phyloP scores from a whole-genome alignment of 1,284 basidiomycete genomes.

The Violaceomyces palustris region DNA sequence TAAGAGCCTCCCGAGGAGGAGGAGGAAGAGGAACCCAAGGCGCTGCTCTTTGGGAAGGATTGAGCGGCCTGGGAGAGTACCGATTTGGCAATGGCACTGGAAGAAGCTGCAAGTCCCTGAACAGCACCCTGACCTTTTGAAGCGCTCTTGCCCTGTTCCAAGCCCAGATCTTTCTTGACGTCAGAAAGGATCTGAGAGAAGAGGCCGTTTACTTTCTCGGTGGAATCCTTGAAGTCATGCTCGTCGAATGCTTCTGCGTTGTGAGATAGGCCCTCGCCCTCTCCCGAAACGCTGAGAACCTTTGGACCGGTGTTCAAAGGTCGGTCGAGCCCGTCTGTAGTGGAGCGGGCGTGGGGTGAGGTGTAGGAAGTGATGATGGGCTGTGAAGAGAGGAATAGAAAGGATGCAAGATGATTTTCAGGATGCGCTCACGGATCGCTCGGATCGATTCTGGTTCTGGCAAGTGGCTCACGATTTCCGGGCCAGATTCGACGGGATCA shows the following conservation, averaged over 20 bases:
- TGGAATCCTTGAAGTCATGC: neutral
- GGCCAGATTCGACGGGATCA: conserved; percentile 20
- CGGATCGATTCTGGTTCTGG: too few species aligned
- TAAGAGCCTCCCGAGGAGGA: conserved; percentile 5
- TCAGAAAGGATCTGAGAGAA: conserved; percentile 23
- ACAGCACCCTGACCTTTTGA: neutral
- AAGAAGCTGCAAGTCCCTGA: too few species aligned
- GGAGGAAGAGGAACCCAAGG: conserved; percentile 6
- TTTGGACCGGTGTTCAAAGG: conserved; percentile 18
- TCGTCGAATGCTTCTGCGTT: neutral
- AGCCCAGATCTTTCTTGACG: conserved; percentile 6
- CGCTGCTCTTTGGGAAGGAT: neutral
- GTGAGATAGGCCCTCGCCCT: conserved; percentile 16
- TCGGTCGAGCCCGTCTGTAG: conserved; percentile 6
- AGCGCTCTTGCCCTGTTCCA: conserved; percentile 25
- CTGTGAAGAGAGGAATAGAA: neutral
- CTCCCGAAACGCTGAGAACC: conserved; percentile 28
- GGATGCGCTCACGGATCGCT: too few species aligned
- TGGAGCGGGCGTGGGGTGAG: conserved; percentile 11
- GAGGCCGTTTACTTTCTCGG: conserved; percentile 13
- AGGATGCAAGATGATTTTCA: too few species aligned
- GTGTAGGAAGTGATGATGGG: conserved; percentile 39
- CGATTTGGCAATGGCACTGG: neutral
- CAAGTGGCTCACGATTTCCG: conserved; percentile 20
- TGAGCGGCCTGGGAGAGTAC: conserved; percentile 1